Conservation (phyloP, 768 basidiomycete species). For the Cantharellus anzutake region DNA sequence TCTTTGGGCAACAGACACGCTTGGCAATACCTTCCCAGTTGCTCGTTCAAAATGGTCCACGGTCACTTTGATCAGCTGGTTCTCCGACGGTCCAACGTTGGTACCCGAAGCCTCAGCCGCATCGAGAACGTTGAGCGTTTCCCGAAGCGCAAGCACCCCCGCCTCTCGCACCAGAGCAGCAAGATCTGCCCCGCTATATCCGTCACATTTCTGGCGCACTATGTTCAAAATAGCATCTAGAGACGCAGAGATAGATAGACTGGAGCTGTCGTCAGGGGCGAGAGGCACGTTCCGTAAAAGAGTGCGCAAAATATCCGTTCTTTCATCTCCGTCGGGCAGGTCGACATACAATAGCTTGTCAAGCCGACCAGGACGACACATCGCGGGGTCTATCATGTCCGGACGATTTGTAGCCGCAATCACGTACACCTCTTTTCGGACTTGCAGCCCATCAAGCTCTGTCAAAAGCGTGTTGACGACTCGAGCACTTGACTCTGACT, state of each 20-base stretch:
- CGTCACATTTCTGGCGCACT: slow-evolving; percentile 35
- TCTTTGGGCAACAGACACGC: slow-evolving; percentile 65
- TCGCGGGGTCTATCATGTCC: slow-evolving; percentile 95
- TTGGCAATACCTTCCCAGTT: slow-evolving; percentile 65
- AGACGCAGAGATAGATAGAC: background rate
- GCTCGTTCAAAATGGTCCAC: slow-evolving; percentile 55
- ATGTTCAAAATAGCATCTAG: background rate
- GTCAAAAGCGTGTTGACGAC: slow-evolving; percentile 90
- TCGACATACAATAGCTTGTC: slow-evolving; percentile 93
- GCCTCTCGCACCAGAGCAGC: slow-evolving; percentile 80
- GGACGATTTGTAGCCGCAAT: slow-evolving; percentile 91
- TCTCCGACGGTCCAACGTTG: background rate
- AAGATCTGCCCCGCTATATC: slow-evolving; percentile 84
- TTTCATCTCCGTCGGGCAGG: slow-evolving; percentile 51
- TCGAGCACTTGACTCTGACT: slow-evolving; percentile 86
- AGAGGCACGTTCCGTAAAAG: slow-evolving; percentile 53
- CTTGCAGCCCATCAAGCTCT: slow-evolving; percentile 81
- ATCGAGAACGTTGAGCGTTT: slow-evolving; percentile 21
- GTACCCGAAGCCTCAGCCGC: slow-evolving; percentile 17
- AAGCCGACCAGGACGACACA: slow-evolving; percentile 89
- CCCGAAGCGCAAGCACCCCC: slow-evolving; percentile 62
- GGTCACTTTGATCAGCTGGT: slow-evolving; percentile 27
- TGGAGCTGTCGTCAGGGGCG: slow-evolving; percentile 1
- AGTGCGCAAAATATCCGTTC: slow-evolving; percentile 69
- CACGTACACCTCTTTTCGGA: slow-evolving; percentile 74